phyloP scores from a whole-genome alignment of 805 yeast species.

The Dipodascus albidus region DNA sequence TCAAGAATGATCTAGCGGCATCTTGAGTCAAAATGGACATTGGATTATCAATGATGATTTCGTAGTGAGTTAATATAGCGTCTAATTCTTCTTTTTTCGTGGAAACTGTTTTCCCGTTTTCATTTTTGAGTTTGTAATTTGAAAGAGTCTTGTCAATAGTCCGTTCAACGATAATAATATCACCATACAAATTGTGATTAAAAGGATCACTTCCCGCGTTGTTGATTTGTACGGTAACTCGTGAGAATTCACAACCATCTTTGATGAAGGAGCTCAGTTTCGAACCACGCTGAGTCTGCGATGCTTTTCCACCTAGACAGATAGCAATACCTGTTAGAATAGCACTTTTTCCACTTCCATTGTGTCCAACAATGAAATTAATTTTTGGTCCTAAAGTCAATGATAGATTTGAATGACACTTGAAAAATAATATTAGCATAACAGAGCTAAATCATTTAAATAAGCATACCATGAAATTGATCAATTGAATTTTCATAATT shows the following conservation, averaged over 20 bases:
- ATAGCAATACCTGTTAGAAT: constrained; percentile 77
- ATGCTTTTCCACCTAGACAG: constrained; percentile 81
- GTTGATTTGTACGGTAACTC: constrained; percentile 37
- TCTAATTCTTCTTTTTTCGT: constrained; percentile 55
- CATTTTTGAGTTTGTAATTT: constrained; percentile 44
- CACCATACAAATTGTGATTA: constrained; percentile 62
- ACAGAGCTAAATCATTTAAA: too few species aligned
- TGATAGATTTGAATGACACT: constrained; percentile 70
- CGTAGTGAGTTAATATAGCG: constrained; percentile 55
- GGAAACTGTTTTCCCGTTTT: constrained; percentile 41
- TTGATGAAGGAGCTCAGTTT: constrained; percentile 59
- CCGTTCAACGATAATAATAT: constrained; percentile 58
- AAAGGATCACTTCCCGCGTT: constrained; percentile 49
- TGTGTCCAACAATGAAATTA: constrained; percentile 79
- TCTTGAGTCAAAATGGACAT: constrained; percentile 90
- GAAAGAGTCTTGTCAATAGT: constrained; percentile 38
- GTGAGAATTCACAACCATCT: constrained; percentile 63
- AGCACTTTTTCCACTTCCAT: constrained; percentile 89
- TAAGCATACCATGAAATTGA: neutral
- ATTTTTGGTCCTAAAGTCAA: constrained; percentile 66
- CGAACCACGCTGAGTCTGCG: constrained; percentile 75
- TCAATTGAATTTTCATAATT: neutral
- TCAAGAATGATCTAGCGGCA: constrained; percentile 80
- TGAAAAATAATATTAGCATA: neutral
- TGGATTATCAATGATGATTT: constrained; percentile 79